A percentile compares a stretch with the other conserved stretches of the same genome.
phyloP scores from a whole-genome alignment of 495 filamentous ascomycete species.

The Daldinia decipiens region DNA sequence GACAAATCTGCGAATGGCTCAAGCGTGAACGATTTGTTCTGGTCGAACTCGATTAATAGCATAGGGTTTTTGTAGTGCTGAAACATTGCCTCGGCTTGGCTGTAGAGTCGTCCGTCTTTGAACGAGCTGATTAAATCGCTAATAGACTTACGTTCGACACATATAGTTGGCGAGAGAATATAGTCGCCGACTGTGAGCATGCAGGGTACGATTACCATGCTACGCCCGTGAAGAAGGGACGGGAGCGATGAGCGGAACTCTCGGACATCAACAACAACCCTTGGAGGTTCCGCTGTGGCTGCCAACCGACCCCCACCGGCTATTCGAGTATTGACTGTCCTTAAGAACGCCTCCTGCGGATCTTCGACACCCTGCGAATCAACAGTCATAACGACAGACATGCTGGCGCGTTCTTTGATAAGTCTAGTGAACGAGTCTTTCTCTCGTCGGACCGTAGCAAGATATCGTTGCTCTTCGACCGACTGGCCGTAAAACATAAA shows the following conservation, averaged over 20 bases:
- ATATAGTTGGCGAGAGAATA: constrained; percentile 87
- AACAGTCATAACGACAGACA: constrained; percentile 83
- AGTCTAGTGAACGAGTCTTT: constrained; percentile 95
- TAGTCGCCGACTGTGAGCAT: constrained; percentile 98
- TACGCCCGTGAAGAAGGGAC: constrained; percentile 87
- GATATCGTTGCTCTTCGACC: constrained; percentile 95
- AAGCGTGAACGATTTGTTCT: constrained; percentile 95
- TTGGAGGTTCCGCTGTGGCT: constrained; percentile 90
- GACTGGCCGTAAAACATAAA: constrained; percentile 96
- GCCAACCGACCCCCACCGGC: constrained; percentile 89
- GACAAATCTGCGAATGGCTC: constrained; percentile 89
- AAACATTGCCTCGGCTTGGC: constrained; percentile 93
- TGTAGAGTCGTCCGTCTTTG: constrained; percentile 88
- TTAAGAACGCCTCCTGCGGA: constrained; percentile 90
- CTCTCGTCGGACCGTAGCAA: constrained; percentile 86
- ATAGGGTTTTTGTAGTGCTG: constrained; percentile 90
- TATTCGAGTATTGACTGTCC: constrained; percentile 96
- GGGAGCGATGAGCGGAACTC: constrained; percentile 95
- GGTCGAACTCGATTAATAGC: constrained; percentile 96
- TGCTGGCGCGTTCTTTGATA: constrained; percentile 91
- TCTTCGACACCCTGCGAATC: constrained; percentile 78
- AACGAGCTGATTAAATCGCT: constrained; percentile 91
- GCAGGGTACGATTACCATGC: constrained; percentile 87
- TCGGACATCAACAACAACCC: constrained; percentile 93
- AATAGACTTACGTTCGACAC: constrained; percentile 93